Percentiles rank a stretch among this genome's conserved stretches.
These are phyloP conservation scores for Acarospora socialis DNA, from an alignment of 2,329 filamentous ascomycete species.

Conservation along the genomic window DNA sequence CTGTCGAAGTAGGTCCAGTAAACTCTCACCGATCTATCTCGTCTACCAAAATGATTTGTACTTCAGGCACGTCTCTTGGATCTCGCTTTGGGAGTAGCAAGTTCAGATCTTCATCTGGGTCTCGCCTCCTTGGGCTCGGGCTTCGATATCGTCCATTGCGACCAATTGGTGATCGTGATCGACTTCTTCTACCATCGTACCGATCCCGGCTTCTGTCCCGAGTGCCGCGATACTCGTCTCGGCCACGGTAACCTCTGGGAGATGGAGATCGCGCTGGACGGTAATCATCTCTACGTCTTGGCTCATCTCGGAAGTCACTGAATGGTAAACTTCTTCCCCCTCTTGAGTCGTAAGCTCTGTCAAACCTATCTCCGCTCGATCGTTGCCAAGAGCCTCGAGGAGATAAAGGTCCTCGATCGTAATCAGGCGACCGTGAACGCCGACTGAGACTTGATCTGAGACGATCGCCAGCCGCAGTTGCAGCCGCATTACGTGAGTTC, in stretches of 20 bases:
- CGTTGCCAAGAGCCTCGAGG: constrained; percentile 19
- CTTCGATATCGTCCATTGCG: constrained; percentile 53
- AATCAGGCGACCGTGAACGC: constrained; percentile 51
- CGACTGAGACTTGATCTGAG: constrained; percentile 28
- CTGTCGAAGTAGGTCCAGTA: background rate
- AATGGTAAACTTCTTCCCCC: constrained; percentile 25
- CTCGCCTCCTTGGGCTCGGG: constrained; percentile 47
- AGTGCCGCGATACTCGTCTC: constrained; percentile 46
- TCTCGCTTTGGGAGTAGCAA: constrained; percentile 61
- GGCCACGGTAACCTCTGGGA: constrained; percentile 43
- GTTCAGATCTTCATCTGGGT: constrained; percentile 43
- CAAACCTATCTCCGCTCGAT: constrained; percentile 29
- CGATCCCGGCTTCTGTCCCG: constrained; percentile 31
- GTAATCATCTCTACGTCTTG: constrained; percentile 47
- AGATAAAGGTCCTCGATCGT: constrained; percentile 29
- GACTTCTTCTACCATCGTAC: constrained; percentile 41
- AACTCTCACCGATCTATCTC: constrained; percentile 46
- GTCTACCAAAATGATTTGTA: constrained; percentile 72
- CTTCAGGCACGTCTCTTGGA: constrained; percentile 67
- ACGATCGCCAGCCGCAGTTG: constrained; percentile 25
- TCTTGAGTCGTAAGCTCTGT: constrained; percentile 23
- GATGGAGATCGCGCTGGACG: constrained; percentile 47
- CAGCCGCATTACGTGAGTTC: constrained; percentile 48
- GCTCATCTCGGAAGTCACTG: constrained; percentile 37
- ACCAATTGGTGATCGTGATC: constrained; percentile 55